These are phyloP conservation scores for Coemansia asiatica DNA, from an alignment of 192 early-diverging fungal genomes.

Conservation along the genomic window DNA sequence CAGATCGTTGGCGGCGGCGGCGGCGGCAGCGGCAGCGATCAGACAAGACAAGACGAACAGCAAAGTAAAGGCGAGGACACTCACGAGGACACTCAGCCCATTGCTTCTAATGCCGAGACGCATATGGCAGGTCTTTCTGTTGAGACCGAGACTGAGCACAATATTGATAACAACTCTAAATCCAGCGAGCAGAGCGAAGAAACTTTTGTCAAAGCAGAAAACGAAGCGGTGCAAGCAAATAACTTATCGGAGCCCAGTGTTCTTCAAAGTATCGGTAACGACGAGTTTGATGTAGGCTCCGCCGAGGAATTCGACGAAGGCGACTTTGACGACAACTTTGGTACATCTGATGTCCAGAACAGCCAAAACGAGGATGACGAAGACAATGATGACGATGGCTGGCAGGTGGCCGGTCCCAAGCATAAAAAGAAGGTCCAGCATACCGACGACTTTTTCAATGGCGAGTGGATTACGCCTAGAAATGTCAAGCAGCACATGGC, in stretches of 20 bases:
- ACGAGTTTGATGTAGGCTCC: slow-evolving; percentile 17
- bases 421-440: slow-evolving; percentile 19
- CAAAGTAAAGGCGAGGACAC: neutral
- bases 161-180: neutral
- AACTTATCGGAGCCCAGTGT: neutral
- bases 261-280: slow-evolving; percentile 14
- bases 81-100: neutral
- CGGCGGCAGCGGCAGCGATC: neutral
- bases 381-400: slow-evolving; percentile 52
- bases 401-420: slow-evolving; percentile 50
- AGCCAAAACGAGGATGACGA: slow-evolving; percentile 27
- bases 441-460: slow-evolving; percentile 62
- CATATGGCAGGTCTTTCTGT: slow-evolving; percentile 3
- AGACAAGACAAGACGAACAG: neutral
- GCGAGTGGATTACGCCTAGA: slow-evolving; percentile 91
- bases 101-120: neutral
- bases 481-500: slow-evolving; percentile 77
- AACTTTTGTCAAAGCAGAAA: neutral
- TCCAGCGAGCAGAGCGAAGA: neutral
- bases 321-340: slow-evolving; percentile 7
- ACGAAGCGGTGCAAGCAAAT: no score
- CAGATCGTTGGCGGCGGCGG: slow-evolving; percentile 10
- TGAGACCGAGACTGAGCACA: neutral
- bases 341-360: slow-evolving; percentile 7
- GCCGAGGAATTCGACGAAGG: slow-evolving; percentile 16